Conservation (phyloP, 179 eudicot genomes). For the Beta lomatogona region DNA sequence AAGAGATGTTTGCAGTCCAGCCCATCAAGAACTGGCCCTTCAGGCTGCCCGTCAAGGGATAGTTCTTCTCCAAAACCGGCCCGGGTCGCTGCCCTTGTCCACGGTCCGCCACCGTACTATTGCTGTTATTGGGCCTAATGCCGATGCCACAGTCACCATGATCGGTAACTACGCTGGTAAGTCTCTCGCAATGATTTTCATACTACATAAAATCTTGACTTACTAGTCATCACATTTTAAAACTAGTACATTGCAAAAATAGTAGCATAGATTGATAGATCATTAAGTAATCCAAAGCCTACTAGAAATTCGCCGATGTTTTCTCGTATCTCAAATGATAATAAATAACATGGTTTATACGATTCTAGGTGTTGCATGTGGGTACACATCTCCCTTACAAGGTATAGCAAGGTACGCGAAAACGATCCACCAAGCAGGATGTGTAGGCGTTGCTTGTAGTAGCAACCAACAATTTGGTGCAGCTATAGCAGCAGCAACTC, state of each 20-base stretch:
- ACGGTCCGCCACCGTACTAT: slow-evolving; percentile 50
- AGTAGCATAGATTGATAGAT: not conserved
- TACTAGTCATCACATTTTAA: too few species aligned
- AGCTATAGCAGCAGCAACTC: slow-evolving; percentile 68
- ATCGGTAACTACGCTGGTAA: slow-evolving; percentile 96
- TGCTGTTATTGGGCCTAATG: slow-evolving; percentile 96
- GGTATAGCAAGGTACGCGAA: slow-evolving; percentile 70
- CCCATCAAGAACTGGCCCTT: slow-evolving; percentile 82
- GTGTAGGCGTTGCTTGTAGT: slow-evolving; percentile 61
- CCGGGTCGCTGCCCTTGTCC: slow-evolving; percentile 58
- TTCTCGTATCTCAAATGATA: not conserved
- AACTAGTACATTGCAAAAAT: too few species aligned
- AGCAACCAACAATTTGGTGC: slow-evolving; percentile 50
- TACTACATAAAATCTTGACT: not conserved
- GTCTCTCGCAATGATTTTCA: not conserved
- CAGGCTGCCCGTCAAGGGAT: slow-evolving; percentile 93
- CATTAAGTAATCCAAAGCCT: too few species aligned
- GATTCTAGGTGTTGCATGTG: slow-evolving; percentile 68
- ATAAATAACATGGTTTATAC: not conserved
- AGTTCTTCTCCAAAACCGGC: slow-evolving; percentile 68
- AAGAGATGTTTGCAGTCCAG: slow-evolving; percentile 63
- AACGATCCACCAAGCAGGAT: slow-evolving; percentile 71
- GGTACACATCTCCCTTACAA: slow-evolving; percentile 74
- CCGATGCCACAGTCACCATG: slow-evolving; percentile 87
- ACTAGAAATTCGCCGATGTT: not conserved